Evolutionary conservation across 73 alveolate genomes (phyloP), one percentile per base, ranked within the genome.

Genomic region (Paramecium primaurelia): DNA sequence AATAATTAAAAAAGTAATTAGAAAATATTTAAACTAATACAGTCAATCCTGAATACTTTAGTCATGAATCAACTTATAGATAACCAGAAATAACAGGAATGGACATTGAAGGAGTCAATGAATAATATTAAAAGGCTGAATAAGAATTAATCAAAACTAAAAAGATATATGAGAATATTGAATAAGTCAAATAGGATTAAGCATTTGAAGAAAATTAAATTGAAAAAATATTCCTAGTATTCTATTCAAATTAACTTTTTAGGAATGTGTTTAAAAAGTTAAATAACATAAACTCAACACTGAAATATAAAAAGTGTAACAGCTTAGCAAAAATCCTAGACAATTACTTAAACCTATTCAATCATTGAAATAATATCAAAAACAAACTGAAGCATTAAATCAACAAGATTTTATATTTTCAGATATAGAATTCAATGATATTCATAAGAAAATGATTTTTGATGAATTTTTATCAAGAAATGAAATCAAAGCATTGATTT

Each of bases 381-480:
- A 47, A 49, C 18, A 45, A 36, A 6, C 42, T 3, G 91, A 80
- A 28, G 91, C 25, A 49, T 18, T 80, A 12, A 45, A 80, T 12
- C 16, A 80, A 80, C 3, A 80, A 47, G 91, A 80, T 8, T 32
- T 45, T 6, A 45, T 80, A 9, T 80, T 80, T 45, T 80, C 91
- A 20, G 91, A 80, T 18, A 40, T 80, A 6, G 91, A 80, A 47
- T 80, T 80, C 36, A 80, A 25, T 80, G 91, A 80, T 8, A 45
- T 80, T 26, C 91, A 80, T 80, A 80, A 80, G 54, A 42, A 42
- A 49, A 80, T 80, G 91, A 80, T 80, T 12, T 80, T 80, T 12
- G 91, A 80, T 80, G 91, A 80, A 80, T 80, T 80, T 26, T 47
- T 80, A 45, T 80, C 91, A 10, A 42, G 91, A 26, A 80, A 80